Evolutionary conservation across 768 basidiomycete genomes (phyloP).

Genomic region (Suillus clintonianus): DNA sequence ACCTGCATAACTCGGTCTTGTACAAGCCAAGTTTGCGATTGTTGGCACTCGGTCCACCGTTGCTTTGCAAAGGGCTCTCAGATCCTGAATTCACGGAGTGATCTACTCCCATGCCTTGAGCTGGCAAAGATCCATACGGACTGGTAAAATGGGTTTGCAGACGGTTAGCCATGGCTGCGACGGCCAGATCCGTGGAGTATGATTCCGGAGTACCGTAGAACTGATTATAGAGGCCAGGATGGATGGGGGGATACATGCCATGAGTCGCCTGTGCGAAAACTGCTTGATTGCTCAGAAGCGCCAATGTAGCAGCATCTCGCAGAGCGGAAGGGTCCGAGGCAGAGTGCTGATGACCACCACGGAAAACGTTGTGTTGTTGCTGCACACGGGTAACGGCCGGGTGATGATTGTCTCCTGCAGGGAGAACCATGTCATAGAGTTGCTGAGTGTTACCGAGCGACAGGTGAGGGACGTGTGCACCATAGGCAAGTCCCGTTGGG

Average conservation of each 20-base stretch:
- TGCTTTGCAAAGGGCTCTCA: conserved; percentile 21
- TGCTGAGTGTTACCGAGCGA: conserved; percentile 76
- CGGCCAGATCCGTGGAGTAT: conserved; percentile 53
- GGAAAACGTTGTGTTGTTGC: conserved; percentile 76
- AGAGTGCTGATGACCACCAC: conserved; percentile 77
- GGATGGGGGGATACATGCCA: conserved; percentile 56
- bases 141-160: conserved; percentile 57
- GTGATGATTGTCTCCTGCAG: conserved; percentile 51
- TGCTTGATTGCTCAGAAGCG: conserved; percentile 58
- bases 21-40: conserved; percentile 89
- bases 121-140: conserved; percentile 53
- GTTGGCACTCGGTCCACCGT: conserved; percentile 81
- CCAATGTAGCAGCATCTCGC: conserved; percentile 69
- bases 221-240: conserved; percentile 71
- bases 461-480: conserved; percentile 62
- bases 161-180: conserved; percentile 60
- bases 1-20: conserved; percentile 88
- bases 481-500: conserved; percentile 55
- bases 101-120: conserved; percentile 44
- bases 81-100: conserved; percentile 39
- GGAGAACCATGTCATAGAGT: conserved; percentile 77
- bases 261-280: conserved; percentile 48
- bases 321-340: conserved; percentile 79
- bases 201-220: conserved; percentile 66
- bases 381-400: conserved; percentile 75